These are phyloP conservation scores for Firmiana major DNA, from an alignment of 345 rosid species.

Conservation along the genomic window DNA sequence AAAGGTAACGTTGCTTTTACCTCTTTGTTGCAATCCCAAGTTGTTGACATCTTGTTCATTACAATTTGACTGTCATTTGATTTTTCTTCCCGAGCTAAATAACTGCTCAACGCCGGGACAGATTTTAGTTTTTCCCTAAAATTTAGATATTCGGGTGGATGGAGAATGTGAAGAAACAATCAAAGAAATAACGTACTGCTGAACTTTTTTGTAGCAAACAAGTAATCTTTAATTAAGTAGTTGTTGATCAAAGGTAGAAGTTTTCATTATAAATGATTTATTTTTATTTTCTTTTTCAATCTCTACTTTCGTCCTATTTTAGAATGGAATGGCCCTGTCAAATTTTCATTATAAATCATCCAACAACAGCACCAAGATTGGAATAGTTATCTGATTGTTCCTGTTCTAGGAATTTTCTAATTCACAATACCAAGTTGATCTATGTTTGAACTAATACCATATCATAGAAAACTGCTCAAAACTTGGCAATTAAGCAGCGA, in stretches of 20 bases:
- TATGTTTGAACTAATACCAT: background rate
- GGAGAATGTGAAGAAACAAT: background rate
- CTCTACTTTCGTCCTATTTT: background rate
- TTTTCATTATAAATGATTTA: too few relatives aligned
- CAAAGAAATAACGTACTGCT: background rate
- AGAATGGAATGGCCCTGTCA: background rate
- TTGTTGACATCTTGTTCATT: background rate
- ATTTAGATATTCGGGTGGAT: too few relatives aligned
- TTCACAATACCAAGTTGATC: background rate
- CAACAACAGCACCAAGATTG: background rate
- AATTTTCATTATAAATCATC: background rate
- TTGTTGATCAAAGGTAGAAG: too few relatives aligned
- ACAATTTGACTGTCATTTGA: background rate
- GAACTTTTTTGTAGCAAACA: too few relatives aligned
- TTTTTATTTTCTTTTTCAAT: background rate
- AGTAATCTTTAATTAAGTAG: too few relatives aligned
- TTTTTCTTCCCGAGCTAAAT: background rate
- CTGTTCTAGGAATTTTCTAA: background rate
- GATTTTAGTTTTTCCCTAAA: too few relatives aligned
- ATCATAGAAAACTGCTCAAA: background rate
- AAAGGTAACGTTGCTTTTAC: slow-evolving; percentile 13
- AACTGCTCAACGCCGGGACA: background rate
- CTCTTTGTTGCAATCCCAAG: background rate
- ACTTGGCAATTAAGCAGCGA: background rate
- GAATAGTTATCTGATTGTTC: background rate